Base-by-base conservation (phyloP, 2,329 filamentous ascomycete species). In the Fusarium piperis region DNA sequence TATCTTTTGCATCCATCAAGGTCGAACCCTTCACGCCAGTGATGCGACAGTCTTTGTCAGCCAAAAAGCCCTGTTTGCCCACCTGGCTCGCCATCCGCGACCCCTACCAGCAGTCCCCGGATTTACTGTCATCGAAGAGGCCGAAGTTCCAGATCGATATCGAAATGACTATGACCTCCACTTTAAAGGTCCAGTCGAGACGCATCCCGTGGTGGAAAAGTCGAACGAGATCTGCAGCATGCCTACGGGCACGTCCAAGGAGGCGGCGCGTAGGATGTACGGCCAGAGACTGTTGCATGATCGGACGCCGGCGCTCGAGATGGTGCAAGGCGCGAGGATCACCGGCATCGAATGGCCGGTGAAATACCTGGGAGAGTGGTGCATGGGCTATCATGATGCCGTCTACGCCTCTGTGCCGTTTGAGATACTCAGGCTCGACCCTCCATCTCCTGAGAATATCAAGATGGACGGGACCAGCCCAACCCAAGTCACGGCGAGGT, bases 41-140 rank as follows among this genome's bases (percentile, higher is more conserved):
- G 88, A 90, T 53, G 84, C 87, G 3, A 89, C 88, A 1, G 85
- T 89, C 10, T 89, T 89, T 76, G 86, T 88, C 74, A 85, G 78
- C 51, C 85, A 87, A 53, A 84, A 83, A 64, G 82, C 87, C 52
- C 81, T 89, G 5, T 88, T 89, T 64, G 77, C 81, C 18, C 88
- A 90, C 72, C 77, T 89, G 59, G 81, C 86, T 4, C 83, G 86
- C 5, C 88, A 90, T 70, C 82, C 86, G 0, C 85, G 86, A 0
- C 88, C 88, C 0, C 78, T 89, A 0, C 87, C 88, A 2, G 69
- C 80, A 0, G 81, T 89, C 0, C 76, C 82, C 0, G 87, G 86
- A 2, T 65, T 90, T 23, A 83, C 81, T 0, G 83, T 88, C 1
- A 78, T 89, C 10, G 85, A 89, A 28, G 78, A 79, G 13, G 68